Evolutionary conservation across 768 basidiomycete species (phyloP).

Genomic region (Cytidiella melzeri): DNA sequence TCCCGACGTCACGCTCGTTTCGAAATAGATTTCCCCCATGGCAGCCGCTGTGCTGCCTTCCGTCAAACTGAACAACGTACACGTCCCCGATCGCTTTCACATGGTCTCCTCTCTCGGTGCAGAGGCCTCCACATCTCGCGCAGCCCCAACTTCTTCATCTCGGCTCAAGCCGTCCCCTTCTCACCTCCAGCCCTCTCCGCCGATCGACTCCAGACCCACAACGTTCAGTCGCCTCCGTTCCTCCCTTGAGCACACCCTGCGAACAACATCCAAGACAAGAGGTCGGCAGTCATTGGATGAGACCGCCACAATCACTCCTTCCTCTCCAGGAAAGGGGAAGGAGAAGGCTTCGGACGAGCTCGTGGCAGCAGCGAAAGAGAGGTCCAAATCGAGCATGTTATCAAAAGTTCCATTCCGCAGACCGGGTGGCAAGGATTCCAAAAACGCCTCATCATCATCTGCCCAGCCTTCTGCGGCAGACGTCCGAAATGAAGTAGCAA

Average conservation of each 20-base stretch:
- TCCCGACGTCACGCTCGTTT: background rate
- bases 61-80: conserved; percentile 28
- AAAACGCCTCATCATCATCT: conserved; percentile 31
- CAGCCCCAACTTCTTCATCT: conserved; percentile 26
- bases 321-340: conserved; percentile 34
- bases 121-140: conserved; percentile 19
- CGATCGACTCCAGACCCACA: conserved; percentile 38
- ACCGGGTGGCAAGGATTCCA: conserved; percentile 24
- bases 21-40: conserved; percentile 28
- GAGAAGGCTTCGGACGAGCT: conserved; percentile 34
- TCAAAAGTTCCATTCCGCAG: conserved; percentile 48
- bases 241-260: conserved; percentile 60
- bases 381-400: conserved; percentile 41
- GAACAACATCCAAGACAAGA: conserved; percentile 54
- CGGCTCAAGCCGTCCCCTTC: conserved; percentile 25
- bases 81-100: conserved; percentile 38
- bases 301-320: conserved; percentile 39
- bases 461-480: conserved; percentile 27
- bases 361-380: conserved; percentile 27
- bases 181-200: conserved; percentile 27
- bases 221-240: conserved; percentile 62
- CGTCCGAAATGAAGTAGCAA: conserved; percentile 23
- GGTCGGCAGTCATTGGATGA: conserved; percentile 29
- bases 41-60: conserved; percentile 36
- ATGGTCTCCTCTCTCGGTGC: conserved; percentile 33